Base-by-base conservation (phyloP, 1,284 basidiomycete species). In the Apiotrichum brassicae region DNA sequence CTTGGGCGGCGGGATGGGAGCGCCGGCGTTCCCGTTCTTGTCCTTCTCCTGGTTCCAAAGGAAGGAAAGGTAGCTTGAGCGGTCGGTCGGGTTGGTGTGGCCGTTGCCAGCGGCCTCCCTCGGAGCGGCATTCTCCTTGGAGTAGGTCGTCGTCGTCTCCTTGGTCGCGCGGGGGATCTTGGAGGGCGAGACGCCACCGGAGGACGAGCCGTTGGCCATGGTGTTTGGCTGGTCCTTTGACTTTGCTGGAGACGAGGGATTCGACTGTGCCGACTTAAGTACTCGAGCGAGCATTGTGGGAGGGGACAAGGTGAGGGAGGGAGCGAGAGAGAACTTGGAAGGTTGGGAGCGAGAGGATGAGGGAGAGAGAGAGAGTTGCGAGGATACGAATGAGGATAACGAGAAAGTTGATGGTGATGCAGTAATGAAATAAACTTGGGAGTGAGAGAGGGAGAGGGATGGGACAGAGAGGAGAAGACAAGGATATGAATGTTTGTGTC, bases 61-160 rank as follows among this genome's bases (percentile, higher is more conserved):
- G 63, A 70, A 70, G 9, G 67, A 68, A 45, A 71, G 59, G 52
- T 71, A 71, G 60, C 60, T 67, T 6, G 65, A 61, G 34, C 66
- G 49, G 42, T 70, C 67, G 30, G 46, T 35, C n/a, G n/a, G n/a
- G n/a, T n/a, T n/a, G n/a, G n/a, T n/a, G n/a, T n/a, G n/a, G 28
- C 9, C 28, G 14, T 30, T 30, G 28, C 28, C 28, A 3, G 43
- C 24, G 6, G 22, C 28, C 4, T 39, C 43, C 0, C 51, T 16
- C 33, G 47, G 48, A 18, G 60, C 49, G 7, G 51, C 48, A 44
- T 65, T 66, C 56, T 64, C 61, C 47, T 65, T 65, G n/a, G 55
- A n/a, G 41, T 20, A 24, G 9, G 22, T 23, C 22, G 37, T 24
- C 23, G 22, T 8, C 5, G 22, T 13, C 13, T 36, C 24, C 24